Percentiles rank a stretch among this genome's conserved stretches.
These are phyloP conservation scores for Paramyrothecium roridum DNA, from an alignment of 2,329 filamentous ascomycete genomes.

Conservation along the genomic window DNA sequence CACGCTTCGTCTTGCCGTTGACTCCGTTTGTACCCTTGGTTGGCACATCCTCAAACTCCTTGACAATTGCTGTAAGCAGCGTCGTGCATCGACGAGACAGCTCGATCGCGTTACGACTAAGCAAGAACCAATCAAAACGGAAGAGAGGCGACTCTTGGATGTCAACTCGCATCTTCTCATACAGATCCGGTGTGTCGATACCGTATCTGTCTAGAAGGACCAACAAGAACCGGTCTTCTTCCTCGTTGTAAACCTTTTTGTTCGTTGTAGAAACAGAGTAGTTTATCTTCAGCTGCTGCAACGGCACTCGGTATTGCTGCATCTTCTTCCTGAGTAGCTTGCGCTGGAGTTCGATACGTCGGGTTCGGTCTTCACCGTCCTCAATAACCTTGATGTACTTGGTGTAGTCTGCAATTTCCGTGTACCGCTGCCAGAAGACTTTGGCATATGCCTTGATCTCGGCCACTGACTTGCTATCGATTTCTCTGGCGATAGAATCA, in stretches of 20 bases:
- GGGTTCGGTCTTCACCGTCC: conserved; percentile 84
- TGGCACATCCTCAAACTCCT: conserved; percentile 79
- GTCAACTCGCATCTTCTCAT: conserved; percentile 94
- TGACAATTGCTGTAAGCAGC: conserved; percentile 86
- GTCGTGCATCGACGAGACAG: conserved; percentile 91
- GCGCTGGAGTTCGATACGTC: conserved; percentile 86
- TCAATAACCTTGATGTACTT: conserved; percentile 90
- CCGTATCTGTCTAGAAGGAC: conserved; percentile 92
- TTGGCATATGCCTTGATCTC: conserved; percentile 92
- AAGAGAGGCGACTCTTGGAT: conserved; percentile 93
- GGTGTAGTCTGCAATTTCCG: conserved; percentile 81
- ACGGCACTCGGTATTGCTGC: conserved; percentile 90
- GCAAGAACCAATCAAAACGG: conserved; percentile 99
- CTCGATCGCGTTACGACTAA: conserved; percentile 89
- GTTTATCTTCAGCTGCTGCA: conserved; percentile 98
- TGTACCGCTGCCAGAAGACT: conserved; percentile 94
- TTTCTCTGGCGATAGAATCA: conserved; percentile 79
- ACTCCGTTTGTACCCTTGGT: conserved; percentile 53
- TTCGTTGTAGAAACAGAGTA: conserved; percentile 99
- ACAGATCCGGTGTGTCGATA: conserved; percentile 84
- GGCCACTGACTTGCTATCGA: conserved; percentile 82
- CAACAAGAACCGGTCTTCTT: conserved; percentile 92
- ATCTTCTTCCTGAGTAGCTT: conserved; percentile 95
- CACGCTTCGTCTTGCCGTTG: conserved; percentile 71
- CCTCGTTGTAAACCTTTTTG: conserved; percentile 99